Evolutionary conservation across 1,139 yeast genomes (phyloP).

Genomic region (Taiozyma sp.): DNA sequence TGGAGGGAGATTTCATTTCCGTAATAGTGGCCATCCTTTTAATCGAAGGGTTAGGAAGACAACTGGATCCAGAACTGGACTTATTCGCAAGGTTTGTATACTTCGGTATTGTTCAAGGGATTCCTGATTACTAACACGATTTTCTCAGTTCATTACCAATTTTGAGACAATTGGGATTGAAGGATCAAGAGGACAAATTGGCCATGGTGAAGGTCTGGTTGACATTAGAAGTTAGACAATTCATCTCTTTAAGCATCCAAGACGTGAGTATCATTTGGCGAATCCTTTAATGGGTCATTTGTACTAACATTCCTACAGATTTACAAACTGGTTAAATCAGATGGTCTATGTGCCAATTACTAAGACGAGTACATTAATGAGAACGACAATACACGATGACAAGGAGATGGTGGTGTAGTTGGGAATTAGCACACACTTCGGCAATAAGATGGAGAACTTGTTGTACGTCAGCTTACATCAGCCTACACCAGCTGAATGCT

Average conservation of each 20-base stretch:
- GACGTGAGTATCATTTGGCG: constrained; percentile 42
- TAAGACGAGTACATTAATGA: constrained; percentile 13
- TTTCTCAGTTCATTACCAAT: constrained; percentile 74
- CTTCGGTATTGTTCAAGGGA: constrained; percentile 47
- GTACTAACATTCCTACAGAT: constrained; percentile 26
- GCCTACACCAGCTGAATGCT: too few species aligned
- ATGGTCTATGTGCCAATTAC: constrained; percentile 55
- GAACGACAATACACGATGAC: not conserved
- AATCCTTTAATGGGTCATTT: not conserved
- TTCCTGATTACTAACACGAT: constrained; percentile 28
- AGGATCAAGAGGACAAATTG: constrained; percentile 61
- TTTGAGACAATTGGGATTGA: constrained; percentile 72
- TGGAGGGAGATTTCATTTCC: constrained; percentile 96
- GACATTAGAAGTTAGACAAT: constrained; percentile 83
- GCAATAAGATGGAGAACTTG: too few species aligned
- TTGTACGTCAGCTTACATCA: too few species aligned
- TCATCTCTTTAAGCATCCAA: constrained; percentile 78
- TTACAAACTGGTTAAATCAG: constrained; percentile 50
- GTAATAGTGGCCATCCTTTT: constrained; percentile 87
- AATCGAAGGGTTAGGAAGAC: constrained; percentile 93
- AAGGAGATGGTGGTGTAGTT: not conserved
- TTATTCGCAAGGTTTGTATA: constrained; percentile 91
- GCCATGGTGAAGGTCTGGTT: constrained; percentile 91
- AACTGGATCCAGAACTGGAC: constrained; percentile 87
- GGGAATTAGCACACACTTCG: too few species aligned